Evolutionary conservation across 345 rosid genomes (phyloP).

Genomic region (Reutealis trisperma): DNA sequence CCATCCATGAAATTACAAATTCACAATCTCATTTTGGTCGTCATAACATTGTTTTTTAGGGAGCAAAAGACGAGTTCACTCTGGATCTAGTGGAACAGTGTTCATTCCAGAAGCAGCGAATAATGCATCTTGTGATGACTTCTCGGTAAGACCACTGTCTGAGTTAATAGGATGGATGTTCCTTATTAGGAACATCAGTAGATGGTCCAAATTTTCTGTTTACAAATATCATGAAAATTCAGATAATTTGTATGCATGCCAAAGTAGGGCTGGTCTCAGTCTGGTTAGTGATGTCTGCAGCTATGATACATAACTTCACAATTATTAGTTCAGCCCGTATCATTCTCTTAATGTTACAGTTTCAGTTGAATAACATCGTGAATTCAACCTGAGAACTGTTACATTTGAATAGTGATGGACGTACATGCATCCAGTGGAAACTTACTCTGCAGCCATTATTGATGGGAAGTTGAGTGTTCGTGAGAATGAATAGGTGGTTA

Average conservation of each 20-base stretch:
- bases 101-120: slow-evolving; percentile 92
- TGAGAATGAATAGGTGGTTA: neutral
- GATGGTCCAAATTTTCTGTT: neutral
- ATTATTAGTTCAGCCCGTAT: neutral
- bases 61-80: slow-evolving; percentile 86
- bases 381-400: neutral
- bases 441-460: neutral
- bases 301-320: neutral
- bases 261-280: neutral
- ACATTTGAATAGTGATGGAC: neutral
- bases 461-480: neutral
- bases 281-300: neutral
- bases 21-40: slow-evolving; percentile 1
- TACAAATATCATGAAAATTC: neutral
- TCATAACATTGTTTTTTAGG: slow-evolving; percentile 47
- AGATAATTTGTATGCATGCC: neutral
- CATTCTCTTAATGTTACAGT: neutral
- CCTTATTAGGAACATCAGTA: neutral
- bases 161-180: neutral
- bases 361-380: neutral
- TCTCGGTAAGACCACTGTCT: slow-evolving; percentile 55
- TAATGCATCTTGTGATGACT: slow-evolving; percentile 90
- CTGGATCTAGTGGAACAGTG: slow-evolving; percentile 99
- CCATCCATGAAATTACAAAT: slow-evolving; percentile 15
- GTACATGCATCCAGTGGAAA: neutral